These are phyloP conservation scores for Citrus maxima DNA, from an alignment of 345 rosid genomes.

Conservation along the genomic window DNA sequence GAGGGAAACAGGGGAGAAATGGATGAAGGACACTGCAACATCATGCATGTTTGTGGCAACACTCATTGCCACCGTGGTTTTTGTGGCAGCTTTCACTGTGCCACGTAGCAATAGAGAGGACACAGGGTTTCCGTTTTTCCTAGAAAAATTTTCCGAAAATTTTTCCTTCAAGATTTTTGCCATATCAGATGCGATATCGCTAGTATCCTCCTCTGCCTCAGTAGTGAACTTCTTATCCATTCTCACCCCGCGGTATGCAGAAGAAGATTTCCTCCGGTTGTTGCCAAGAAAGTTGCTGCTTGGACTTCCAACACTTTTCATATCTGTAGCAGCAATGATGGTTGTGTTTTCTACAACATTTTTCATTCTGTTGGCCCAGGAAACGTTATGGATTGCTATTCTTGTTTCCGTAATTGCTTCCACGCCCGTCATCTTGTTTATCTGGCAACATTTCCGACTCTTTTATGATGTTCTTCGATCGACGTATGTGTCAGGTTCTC, in stretches of 20 bases:
- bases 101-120: slow-evolving; percentile 12
- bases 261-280: not conserved
- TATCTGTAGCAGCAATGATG: slow-evolving; percentile 14
- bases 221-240: slow-evolving; percentile 8
- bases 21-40: not conserved
- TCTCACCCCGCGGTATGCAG: not conserved
- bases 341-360: not conserved
- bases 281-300: slow-evolving; percentile 5
- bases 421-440: not conserved
- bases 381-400: not conserved
- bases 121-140: not conserved
- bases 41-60: slow-evolving; percentile 16
- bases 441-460: not conserved
- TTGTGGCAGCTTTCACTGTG: slow-evolving; percentile 2
- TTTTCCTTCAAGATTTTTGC: slow-evolving; percentile 5
- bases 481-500: not conserved
- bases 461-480: not conserved
- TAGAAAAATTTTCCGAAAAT: not conserved
- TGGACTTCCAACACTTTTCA: slow-evolving; percentile 2
- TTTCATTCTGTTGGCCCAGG: not conserved
- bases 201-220: not conserved
- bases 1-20: not conserved
- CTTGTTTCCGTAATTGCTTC: not conserved
- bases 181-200: not conserved
- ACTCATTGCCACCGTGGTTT: slow-evolving; percentile 6